phyloP scores from a whole-genome alignment of 805 yeast genomes.

The Candida qinlingensis region DNA sequence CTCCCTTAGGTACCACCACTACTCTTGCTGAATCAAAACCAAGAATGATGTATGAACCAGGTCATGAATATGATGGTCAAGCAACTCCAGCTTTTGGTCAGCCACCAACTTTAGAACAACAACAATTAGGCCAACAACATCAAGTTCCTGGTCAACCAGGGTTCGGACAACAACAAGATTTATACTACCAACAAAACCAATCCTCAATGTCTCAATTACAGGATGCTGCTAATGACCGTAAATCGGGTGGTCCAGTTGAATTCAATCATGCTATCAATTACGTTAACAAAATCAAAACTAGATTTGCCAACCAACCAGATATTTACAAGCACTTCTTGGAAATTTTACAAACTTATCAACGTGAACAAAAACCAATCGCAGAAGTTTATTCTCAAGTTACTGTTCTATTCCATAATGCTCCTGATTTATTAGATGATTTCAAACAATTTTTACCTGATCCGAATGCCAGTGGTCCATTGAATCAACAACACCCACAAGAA shows the following conservation, averaged over 20 bases:
- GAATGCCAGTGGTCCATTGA: slow-evolving; percentile 18
- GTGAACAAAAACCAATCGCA: slow-evolving; percentile 90
- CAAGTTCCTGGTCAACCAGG: slow-evolving; percentile 9
- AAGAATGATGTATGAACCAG: slow-evolving; percentile 14
- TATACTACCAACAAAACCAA: slow-evolving; percentile 13
- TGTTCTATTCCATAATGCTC: slow-evolving; percentile 82
- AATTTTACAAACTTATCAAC: slow-evolving; percentile 91
- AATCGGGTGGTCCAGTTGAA: slow-evolving; percentile 66
- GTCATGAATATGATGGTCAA: slow-evolving; percentile 19
- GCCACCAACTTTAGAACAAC: slow-evolving; percentile 8
- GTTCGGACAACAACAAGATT: slow-evolving; percentile 7
- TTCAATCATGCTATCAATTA: slow-evolving; percentile 96
- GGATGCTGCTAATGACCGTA: slow-evolving; percentile 31
- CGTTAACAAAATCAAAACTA: slow-evolving; percentile 91
- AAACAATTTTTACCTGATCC: slow-evolving; percentile 89
- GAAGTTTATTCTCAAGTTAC: slow-evolving; percentile 96
- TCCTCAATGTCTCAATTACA: slow-evolving; percentile 30
- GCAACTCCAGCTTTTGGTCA: slow-evolving; percentile 4
- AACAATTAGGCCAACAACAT: slow-evolving; percentile 9
- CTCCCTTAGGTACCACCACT: slow-evolving; percentile 87
- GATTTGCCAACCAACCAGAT: slow-evolving; percentile 92
- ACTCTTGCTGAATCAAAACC: slow-evolving; percentile 19
- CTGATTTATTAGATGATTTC: slow-evolving; percentile 91
- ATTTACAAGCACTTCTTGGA: slow-evolving; percentile 92
- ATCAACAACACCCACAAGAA: slow-evolving; percentile 15